A percentile compares a stretch with the other conserved stretches of the same genome.
These are phyloP conservation scores for Meira miltonrushii DNA, from an alignment of 1,284 basidiomycete genomes.

Conservation along the genomic window DNA sequence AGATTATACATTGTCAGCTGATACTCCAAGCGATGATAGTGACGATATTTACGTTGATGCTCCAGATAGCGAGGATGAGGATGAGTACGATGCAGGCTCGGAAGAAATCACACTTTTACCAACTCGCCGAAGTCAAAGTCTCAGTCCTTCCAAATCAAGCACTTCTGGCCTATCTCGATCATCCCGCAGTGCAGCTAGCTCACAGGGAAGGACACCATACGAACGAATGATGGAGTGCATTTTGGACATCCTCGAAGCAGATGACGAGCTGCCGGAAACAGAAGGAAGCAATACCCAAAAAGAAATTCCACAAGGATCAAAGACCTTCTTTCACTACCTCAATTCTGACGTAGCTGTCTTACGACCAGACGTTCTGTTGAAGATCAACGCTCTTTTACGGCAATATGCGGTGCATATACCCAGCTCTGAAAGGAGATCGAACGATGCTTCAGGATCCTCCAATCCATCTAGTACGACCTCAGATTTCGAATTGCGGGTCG, in stretches of 20 bases:
- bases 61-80: not conserved
- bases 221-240: conserved; percentile 68
- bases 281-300: conserved; percentile 53
- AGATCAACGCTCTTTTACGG: too few species aligned
- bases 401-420: too few species aligned
- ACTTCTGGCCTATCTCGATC: not conserved
- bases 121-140: not conserved
- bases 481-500: not conserved
- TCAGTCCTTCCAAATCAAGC: not conserved
- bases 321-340: too few species aligned
- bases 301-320: too few species aligned
- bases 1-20: too few species aligned
- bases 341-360: too few species aligned
- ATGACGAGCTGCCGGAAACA: conserved; percentile 70
- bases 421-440: too few species aligned
- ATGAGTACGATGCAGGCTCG: conserved; percentile 1
- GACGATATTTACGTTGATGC: not conserved
- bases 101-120: not conserved
- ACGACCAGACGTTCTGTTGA: too few species aligned
- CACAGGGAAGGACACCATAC: conserved; percentile 55
- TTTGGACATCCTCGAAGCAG: conserved; percentile 82
- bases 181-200: not conserved
- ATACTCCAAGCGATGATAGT: not conserved
- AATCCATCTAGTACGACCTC: too few species aligned
- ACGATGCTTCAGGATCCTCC: too few species aligned